Evolutionary conservation across 257 asterid species (phyloP).

Genomic region (Solanum medicagineum): DNA sequence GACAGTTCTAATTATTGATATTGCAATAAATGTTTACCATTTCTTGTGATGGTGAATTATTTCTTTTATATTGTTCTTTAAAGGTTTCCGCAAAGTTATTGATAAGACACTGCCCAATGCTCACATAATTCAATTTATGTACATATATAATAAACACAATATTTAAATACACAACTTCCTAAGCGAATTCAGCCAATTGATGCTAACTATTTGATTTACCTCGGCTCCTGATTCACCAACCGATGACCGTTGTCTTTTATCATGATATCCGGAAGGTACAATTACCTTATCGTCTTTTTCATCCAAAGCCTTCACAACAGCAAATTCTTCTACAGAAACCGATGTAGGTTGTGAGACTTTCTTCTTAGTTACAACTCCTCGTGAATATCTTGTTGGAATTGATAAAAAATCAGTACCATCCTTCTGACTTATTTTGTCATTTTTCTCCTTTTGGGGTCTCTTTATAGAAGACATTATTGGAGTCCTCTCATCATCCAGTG

Average conservation of each 20-base stretch:
- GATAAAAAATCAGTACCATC: neutral
- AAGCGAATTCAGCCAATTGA: neutral
- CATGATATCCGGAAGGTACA: neutral
- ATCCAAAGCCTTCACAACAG: neutral
- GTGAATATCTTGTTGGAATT: neutral
- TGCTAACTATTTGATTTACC: neutral
- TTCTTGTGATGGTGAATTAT: neutral
- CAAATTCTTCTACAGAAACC: neutral
- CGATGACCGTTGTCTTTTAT: neutral
- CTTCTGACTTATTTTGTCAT: neutral
- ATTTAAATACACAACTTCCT: neutral
- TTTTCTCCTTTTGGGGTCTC: neutral
- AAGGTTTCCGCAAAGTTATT: neutral
- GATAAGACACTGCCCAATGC: neutral
- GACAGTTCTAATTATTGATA: neutral
- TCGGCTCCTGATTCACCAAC: neutral
- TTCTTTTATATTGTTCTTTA: neutral
- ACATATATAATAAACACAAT: neutral
- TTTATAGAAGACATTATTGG: neutral
- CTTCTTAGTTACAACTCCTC: neutral
- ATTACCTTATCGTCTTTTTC: neutral
- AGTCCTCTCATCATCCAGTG: neutral
- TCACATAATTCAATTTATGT: neutral
- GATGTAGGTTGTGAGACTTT: neutral
- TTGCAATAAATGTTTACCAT: neutral